phyloP scores from a whole-genome alignment of 2,329 filamentous ascomycete species.

The Spiromastix sp. region DNA sequence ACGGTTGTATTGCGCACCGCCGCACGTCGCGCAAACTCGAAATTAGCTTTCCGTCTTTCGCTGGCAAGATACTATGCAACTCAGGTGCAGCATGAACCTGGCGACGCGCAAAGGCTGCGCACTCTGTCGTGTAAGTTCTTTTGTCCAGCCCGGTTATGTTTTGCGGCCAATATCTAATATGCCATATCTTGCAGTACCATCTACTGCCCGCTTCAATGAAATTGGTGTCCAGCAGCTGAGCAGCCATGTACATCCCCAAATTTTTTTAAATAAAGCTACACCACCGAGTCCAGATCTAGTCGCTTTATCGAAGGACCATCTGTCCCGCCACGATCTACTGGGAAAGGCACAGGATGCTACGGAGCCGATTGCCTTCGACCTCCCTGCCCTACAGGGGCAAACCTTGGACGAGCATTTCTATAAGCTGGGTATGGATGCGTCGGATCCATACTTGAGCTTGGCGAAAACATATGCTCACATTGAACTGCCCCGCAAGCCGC shows the following conservation, averaged over 20 bases:
- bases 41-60: neutral
- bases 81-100: too few species aligned
- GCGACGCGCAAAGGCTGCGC: neutral
- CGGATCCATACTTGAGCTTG: conserved; percentile 68
- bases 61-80: conserved; percentile 3
- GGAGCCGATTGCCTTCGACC: conserved; percentile 71
- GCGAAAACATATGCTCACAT: conserved; percentile 64
- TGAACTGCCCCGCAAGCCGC: conserved; percentile 49
- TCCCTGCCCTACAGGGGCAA: conserved; percentile 67
- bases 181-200: conserved; percentile 20
- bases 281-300: conserved; percentile 62
- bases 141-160: neutral
- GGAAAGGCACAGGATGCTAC: conserved; percentile 77
- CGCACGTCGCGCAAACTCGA: neutral
- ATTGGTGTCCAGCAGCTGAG: conserved; percentile 93
- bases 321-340: conserved; percentile 72
- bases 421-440: conserved; percentile 73
- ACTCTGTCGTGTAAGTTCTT: neutral
- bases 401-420: conserved; percentile 91
- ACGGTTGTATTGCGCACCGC: neutral
- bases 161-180: neutral
- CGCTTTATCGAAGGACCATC: conserved; percentile 68
- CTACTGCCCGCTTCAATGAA: conserved; percentile 68
- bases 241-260: conserved; percentile 66
- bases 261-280: conserved; percentile 53